These are phyloP conservation scores for Prunus campanulata DNA, from an alignment of 306 rosid species.

Conservation along the genomic window DNA sequence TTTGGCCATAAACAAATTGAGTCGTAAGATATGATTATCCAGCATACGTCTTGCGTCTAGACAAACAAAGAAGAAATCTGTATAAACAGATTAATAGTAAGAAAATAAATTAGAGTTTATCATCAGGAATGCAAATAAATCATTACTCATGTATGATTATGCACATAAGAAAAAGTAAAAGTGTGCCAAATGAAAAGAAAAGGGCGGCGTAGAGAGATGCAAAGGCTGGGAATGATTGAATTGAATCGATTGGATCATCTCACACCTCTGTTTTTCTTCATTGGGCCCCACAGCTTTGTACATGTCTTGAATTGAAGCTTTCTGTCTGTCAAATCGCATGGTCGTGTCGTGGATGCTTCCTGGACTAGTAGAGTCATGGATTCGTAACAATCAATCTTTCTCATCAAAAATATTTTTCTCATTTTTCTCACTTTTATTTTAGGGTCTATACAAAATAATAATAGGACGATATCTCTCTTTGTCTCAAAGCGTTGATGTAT, in stretches of 20 bases:
- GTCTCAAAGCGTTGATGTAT: conserved; percentile 26
- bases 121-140: no score
- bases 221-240: neutral
- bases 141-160: neutral
- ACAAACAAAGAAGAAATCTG: no score
- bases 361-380: neutral
- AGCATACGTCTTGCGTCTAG: no score
- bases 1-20: no score
- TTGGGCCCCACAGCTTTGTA: neutral
- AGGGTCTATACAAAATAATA: neutral
- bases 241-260: neutral
- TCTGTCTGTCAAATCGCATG: neutral
- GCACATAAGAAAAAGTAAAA: neutral
- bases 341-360: neutral
- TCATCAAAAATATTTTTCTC: neutral
- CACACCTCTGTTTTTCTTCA: neutral
- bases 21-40: no score
- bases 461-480: neutral
- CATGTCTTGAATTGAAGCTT: no score
- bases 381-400: neutral
- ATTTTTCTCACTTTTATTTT: conserved; percentile 4
- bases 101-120: no score
- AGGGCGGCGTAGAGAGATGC: neutral
- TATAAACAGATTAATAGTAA: no score
- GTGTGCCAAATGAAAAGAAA: neutral